A percentile compares a stretch with the other conserved stretches of the same genome.
Conservation (phyloP, 2,329 filamentous ascomycete genomes). For the Stachybotrys echinatus region DNA sequence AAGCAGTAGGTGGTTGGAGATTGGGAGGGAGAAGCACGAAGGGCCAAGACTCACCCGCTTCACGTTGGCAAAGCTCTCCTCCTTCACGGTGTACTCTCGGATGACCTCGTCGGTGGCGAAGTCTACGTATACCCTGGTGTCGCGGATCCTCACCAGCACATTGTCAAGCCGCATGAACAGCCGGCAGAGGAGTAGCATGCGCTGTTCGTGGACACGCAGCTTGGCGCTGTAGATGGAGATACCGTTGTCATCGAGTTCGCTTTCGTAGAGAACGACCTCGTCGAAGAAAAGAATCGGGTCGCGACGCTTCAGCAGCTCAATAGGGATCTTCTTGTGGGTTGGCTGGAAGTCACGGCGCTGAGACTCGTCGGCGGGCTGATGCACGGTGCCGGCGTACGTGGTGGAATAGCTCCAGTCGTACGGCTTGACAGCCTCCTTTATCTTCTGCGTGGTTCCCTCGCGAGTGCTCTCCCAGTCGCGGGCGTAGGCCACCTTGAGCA, state of each 20-base stretch:
- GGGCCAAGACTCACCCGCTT: conserved; percentile 52
- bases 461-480: conserved; percentile 68
- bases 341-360: conserved; percentile 17
- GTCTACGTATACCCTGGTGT: conserved; percentile 89
- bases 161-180: conserved; percentile 93
- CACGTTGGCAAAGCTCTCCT: conserved; percentile 73
- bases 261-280: conserved; percentile 93
- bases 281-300: conserved; percentile 97
- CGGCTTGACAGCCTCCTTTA: conserved; percentile 89
- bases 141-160: conserved; percentile 79
- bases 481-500: conserved; percentile 93
- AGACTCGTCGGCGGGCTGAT: conserved; percentile 14
- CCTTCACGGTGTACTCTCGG: conserved; percentile 84
- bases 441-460: conserved; percentile 76
- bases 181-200: conserved; percentile 77
- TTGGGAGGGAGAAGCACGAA: not conserved
- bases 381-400: conserved; percentile 70
- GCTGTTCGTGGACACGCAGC: conserved; percentile 83
- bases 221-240: conserved; percentile 84
- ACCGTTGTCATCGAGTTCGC: conserved; percentile 96
- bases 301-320: conserved; percentile 78
- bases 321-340: conserved; percentile 57
- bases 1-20: not conserved
- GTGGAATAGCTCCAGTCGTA: conserved; percentile 99
- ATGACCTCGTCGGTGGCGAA: conserved; percentile 75